Evolutionary conservation across 2,329 filamentous ascomycete species (phyloP).

Genomic region (Pseudocercospora vitis): DNA sequence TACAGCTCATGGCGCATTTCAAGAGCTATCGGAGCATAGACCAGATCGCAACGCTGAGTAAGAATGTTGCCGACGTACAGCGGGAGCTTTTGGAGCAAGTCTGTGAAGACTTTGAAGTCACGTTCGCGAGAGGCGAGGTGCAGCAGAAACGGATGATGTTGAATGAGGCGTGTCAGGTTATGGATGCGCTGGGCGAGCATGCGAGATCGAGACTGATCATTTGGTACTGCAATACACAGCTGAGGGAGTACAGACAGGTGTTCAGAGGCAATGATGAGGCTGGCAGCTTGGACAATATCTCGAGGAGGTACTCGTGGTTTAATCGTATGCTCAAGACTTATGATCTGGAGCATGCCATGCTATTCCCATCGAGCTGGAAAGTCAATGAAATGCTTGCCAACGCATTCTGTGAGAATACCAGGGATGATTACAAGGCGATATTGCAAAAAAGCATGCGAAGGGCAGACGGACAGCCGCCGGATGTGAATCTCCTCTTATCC

Average conservation of each 20-base stretch:
- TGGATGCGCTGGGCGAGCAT: conserved; percentile 89
- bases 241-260: conserved; percentile 92
- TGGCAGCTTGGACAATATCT: conserved; percentile 93
- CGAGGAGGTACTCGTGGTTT: conserved; percentile 93
- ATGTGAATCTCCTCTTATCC: conserved; percentile 83
- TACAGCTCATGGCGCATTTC: conserved; percentile 98
- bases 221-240: conserved; percentile 97
- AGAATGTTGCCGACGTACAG: conserved; percentile 91
- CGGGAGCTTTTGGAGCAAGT: conserved; percentile 91
- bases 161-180: conserved; percentile 84
- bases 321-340: conserved; percentile 92
- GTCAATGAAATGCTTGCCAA: conserved; percentile 88
- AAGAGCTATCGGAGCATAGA: conserved; percentile 97
- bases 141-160: conserved; percentile 67
- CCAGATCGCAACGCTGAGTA: conserved; percentile 89
- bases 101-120: conserved; percentile 98
- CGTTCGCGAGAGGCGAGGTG: conserved; percentile 87
- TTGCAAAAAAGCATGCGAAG: conserved; percentile 82
- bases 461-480: conserved; percentile 73
- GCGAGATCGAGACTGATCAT: conserved; percentile 79
- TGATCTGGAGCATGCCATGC: conserved; percentile 83
- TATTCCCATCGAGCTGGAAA: conserved; percentile 86
- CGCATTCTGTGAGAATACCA: conserved; percentile 90
- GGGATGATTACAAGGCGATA: conserved; percentile 93
- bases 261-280: conserved; percentile 97